A percentile compares a stretch with the other conserved stretches of the same genome.
Conservation (phyloP, 495 filamentous ascomycete genomes). For the Hyaloscypha variabilis region DNA sequence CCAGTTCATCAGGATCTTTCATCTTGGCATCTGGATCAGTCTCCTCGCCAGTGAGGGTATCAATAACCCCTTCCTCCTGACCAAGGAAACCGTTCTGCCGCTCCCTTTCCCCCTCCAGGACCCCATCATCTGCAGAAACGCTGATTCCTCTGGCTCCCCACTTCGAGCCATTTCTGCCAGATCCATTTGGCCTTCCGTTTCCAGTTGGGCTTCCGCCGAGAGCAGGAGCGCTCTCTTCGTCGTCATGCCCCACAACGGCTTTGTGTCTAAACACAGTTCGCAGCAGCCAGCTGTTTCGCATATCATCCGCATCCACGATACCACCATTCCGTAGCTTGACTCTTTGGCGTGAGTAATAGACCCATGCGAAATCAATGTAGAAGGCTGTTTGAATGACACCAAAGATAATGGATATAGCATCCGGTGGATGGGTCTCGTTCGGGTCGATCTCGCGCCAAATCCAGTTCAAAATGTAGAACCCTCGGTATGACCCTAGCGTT, state of each 20-base stretch:
- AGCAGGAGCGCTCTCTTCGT: constrained; percentile 53
- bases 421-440: constrained; percentile 54
- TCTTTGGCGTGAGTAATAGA: constrained; percentile 90
- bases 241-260: constrained; percentile 40
- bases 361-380: constrained; percentile 95
- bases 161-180: constrained; percentile 40
- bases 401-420: constrained; percentile 77
- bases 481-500: constrained; percentile 86
- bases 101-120: constrained; percentile 52
- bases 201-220: constrained; percentile 37
- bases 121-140: constrained; percentile 77
- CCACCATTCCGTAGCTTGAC: constrained; percentile 93
- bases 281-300: constrained; percentile 79
- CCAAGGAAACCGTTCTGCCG: constrained; percentile 22
- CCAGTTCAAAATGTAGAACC: constrained; percentile 93
- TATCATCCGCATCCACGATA: constrained; percentile 91
- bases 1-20: constrained; percentile 60
- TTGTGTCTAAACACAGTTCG: constrained; percentile 52
- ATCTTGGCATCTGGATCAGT: constrained; percentile 55
- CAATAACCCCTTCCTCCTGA: constrained; percentile 30
- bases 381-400: constrained; percentile 88
- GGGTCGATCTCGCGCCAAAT: constrained; percentile 64
- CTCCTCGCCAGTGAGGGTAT: constrained; percentile 27
- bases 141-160: constrained; percentile 83
- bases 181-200: constrained; percentile 14